Conservation (phyloP, 768 basidiomycete genomes). For the Lenzites betulinus region DNA sequence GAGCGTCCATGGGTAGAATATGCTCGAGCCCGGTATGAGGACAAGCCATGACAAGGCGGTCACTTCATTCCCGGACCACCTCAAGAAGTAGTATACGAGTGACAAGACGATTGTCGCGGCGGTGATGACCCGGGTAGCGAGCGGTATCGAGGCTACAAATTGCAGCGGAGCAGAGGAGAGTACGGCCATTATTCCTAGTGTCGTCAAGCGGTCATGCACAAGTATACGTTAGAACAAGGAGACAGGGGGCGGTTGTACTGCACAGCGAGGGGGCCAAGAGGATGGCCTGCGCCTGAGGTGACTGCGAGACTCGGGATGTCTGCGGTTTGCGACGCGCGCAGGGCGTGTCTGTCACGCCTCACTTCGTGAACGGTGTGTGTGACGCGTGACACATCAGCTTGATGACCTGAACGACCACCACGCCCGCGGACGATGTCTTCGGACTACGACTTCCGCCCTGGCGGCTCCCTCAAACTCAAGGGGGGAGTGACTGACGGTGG, state of each 20-base stretch:
- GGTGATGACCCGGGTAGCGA: slow-evolving; percentile 75
- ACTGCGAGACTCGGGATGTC: not conserved
- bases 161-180: slow-evolving; percentile 67
- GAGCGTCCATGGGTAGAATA: slow-evolving; percentile 93
- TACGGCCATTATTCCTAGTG: slow-evolving; percentile 58
- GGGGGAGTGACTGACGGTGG: slow-evolving; percentile 79
- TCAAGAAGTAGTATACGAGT: slow-evolving; percentile 64
- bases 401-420: slow-evolving; percentile 26
- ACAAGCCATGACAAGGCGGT: slow-evolving; percentile 66
- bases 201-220: slow-evolving; percentile 17
- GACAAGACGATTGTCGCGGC: slow-evolving; percentile 59
- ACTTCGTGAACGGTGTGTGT: slow-evolving; percentile 19
- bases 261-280: not conserved
- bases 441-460: slow-evolving; percentile 83
- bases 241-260: not conserved
- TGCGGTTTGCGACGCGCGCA: slow-evolving; percentile 9
- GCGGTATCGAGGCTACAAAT: slow-evolving; percentile 71
- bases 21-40: slow-evolving; percentile 75
- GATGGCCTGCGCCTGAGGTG: not conserved
- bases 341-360: slow-evolving; percentile 20
- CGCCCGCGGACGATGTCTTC: slow-evolving; percentile 52
- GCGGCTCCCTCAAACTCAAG: slow-evolving; percentile 90
- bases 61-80: slow-evolving; percentile 49
- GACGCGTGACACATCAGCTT: slow-evolving; percentile 27
- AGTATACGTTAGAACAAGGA: slow-evolving; percentile 11